Evolutionary conservation across 1,139 yeast species (phyloP), one percentile per base, ranked within the genome.

Genomic region (Diutina scorzettiae): DNA sequence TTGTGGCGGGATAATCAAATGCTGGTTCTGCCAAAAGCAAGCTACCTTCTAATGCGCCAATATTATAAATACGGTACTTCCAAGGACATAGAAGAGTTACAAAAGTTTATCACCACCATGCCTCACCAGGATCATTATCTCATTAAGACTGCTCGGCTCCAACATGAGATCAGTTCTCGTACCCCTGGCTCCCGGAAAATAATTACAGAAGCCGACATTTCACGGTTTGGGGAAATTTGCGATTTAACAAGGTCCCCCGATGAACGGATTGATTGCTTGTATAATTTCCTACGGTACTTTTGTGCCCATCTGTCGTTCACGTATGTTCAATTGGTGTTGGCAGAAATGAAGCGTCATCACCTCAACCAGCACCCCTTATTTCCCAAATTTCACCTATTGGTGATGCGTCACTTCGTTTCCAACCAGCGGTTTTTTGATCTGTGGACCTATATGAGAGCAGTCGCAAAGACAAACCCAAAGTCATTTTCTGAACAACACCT

Each of bases 401-500:
- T 34, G 29, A 14, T 34, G 28, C 28, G 27, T 14, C 17, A 34
- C 14, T 16, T 23, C 16, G 28, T 16, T 7, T 14, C 14, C 19
- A 21, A 21, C 25, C 28, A 19, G 5, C 20, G 39, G 12, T 34
- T 21, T 23, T 34, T 34, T 34, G 27, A 23, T 23, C n/a, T 23
- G 14, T 32, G 37, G 37, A 19, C 37, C 6, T 32, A 32, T 12
- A 32, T 32, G 37, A 32, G 20, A 25, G 37, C 37, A 12, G 11
- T 32, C 6, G 37, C 21, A 8, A 11, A 19, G 11, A 19, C 24
- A 14, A 32, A 32, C 12, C 12, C 19, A 4, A 16, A 32, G 8
- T 14, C 28, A 8, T 34, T 34, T n/a, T 12, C 27, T 11, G 39
- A 34, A 23, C 27, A 21, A 5, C 16, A 23, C n/a, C 28, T 34